Base-by-base conservation (phyloP, 352 stramenopile genomes). In the Phytopythium litorale region DNA sequence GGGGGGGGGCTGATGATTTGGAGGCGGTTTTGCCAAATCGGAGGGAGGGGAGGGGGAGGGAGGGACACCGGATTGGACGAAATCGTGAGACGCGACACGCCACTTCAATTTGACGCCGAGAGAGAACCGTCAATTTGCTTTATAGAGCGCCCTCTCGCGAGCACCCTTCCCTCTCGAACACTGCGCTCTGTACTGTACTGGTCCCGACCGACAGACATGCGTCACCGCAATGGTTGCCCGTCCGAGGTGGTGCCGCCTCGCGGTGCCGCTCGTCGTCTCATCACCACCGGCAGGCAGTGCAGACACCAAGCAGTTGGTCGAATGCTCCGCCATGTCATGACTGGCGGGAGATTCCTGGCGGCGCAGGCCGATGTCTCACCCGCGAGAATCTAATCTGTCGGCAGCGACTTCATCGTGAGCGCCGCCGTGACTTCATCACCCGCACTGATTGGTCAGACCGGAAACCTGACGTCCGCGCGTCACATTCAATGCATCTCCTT, bases 381-480 rank as follows among this genome's bases (percentile, higher is more conserved):
- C 3, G 28, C 28, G 28, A 32, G 35, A 40, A 40, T 40, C 35
- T 40, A 9, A 9, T n/a, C n/a, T n/a, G n/a, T n/a, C 7, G 6
- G 5, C 7, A 12, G 30, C n/a, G 46, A 55, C 52, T 51, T 51
- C 37, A 60, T 37, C 33, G 4, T 4, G 11, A 7, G 0, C 25
- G 21, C 7, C n/a, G 18, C 18, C n/a, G 25, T 60, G 54, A 60
- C 37, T 60, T 60, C 54, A 60, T 50, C 54, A 54, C 23, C 23
- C 11, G 9, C 52, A n/a, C 19, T 58, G 53, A 58, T 58, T 58
- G 53, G 53, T 8, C 53, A 58, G 32, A 49, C 33, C 53, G 53
- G n/a, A 7, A 50, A 49, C 15, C 54, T 60, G 54, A 60, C 54
- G 54, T 21, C 25, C 54, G 11, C 9, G 54, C 38, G 54, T 60